These are phyloP conservation scores for Trypanosoma scelopori DNA, from an alignment of 208 protist genomes.

Conservation along the genomic window DNA sequence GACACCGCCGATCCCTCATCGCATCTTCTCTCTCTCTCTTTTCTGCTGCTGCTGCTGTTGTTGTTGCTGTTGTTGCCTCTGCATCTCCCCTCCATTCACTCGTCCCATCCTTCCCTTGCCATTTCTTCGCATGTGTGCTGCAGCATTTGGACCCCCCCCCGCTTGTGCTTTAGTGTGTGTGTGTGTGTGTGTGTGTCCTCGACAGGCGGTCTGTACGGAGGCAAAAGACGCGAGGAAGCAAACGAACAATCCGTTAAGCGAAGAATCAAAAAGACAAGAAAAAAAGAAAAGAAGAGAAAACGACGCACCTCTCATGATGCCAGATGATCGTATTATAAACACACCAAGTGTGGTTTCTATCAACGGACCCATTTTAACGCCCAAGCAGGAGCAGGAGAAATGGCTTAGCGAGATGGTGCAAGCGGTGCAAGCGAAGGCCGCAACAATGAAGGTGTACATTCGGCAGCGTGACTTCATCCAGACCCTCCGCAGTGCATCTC, in stretches of 20 bases:
- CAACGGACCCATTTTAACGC: slow-evolving; percentile 54
- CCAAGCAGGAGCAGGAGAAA: slow-evolving; percentile 92
- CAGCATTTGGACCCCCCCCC: too few relatives aligned
- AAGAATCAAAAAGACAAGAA: too few relatives aligned
- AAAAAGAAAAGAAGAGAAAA: not conserved
- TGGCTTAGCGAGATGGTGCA: slow-evolving; percentile 78
- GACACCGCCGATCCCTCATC: too few relatives aligned
- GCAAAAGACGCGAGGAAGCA: not conserved
- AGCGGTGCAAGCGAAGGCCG: slow-evolving; percentile 68
- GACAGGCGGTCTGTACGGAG: not conserved
- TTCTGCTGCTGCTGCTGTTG: too few relatives aligned
- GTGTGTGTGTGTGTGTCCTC: too few relatives aligned
- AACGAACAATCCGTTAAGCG: too few relatives aligned
- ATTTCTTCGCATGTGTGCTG: slow-evolving; percentile 1
- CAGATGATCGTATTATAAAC: not conserved
- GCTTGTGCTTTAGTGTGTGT: too few relatives aligned
- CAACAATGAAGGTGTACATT: slow-evolving; percentile 78
- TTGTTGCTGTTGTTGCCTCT: too few relatives aligned
- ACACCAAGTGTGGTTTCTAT: slow-evolving; percentile 45
- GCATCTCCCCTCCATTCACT: too few relatives aligned
- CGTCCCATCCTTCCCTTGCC: slow-evolving; percentile 13
- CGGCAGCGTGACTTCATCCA: slow-evolving; percentile 81
- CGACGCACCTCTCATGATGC: not conserved
- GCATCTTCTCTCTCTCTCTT: not conserved
- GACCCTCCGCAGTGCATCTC: slow-evolving; percentile 83